These are phyloP conservation scores for Hypoxylon cercidicola DNA, from an alignment of 495 filamentous ascomycete species.

Conservation along the genomic window DNA sequence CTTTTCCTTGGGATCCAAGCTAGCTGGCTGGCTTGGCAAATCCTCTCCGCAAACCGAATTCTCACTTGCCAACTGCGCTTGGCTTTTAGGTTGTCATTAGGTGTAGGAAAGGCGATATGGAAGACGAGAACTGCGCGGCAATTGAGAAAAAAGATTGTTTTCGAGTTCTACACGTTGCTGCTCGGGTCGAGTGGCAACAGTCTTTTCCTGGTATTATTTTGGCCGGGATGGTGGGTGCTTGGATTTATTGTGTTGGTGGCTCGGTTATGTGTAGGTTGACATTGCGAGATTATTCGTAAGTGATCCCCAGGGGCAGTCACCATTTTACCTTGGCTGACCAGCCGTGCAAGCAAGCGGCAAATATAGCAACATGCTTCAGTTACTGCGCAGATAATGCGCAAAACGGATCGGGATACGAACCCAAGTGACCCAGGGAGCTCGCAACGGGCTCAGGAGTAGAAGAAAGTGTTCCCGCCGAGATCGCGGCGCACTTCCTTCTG, in stretches of 20 bases:
- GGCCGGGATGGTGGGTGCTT: constrained; percentile 61
- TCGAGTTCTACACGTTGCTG: constrained; percentile 56
- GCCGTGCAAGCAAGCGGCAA: neutral
- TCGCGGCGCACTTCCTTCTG: constrained; percentile 82
- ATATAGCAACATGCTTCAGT: neutral
- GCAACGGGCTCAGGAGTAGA: constrained; percentile 67
- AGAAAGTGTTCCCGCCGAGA: constrained; percentile 89
- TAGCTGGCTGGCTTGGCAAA: constrained; percentile 35
- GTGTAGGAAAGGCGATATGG: constrained; percentile 41
- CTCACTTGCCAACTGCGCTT: constrained; percentile 33
- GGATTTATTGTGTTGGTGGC: constrained; percentile 23
- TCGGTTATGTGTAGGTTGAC: constrained; percentile 3
- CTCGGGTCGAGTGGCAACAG: constrained; percentile 53
- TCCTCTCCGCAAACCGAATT: constrained; percentile 29
- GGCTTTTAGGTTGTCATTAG: constrained; percentile 19
- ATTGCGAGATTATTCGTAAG: neutral
- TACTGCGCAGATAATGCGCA: too few species aligned
- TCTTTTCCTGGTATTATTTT: constrained; percentile 56
- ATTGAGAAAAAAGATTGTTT: constrained; percentile 53
- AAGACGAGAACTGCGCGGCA: constrained; percentile 41
- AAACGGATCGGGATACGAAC: too few species aligned
- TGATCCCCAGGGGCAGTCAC: neutral
- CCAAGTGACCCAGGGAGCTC: neutral
- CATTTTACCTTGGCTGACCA: neutral
- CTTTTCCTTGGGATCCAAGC: constrained; percentile 42